These are phyloP conservation scores for Pneumocystis canis DNA, from an alignment of 1,139 yeast genomes.

Conservation along the genomic window DNA sequence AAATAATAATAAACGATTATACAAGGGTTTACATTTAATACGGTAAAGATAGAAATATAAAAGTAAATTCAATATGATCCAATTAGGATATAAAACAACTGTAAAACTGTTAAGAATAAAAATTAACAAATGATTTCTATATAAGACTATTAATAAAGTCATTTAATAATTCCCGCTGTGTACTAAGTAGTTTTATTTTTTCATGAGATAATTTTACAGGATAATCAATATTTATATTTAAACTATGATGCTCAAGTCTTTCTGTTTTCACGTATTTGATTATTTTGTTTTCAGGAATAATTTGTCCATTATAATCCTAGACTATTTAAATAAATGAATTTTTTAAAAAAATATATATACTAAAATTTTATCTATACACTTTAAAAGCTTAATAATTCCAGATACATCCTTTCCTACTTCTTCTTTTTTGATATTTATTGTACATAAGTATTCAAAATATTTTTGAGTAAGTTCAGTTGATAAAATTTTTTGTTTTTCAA, in stretches of 20 bases:
- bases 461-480: neutral
- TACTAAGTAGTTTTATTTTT: neutral
- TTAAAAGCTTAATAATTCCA: neutral
- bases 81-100: neutral
- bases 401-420: neutral
- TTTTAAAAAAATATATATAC: neutral
- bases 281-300: neutral
- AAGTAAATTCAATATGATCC: neutral
- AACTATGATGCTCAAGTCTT: neutral
- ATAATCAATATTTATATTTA: neutral
- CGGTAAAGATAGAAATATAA: neutral
- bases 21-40: neutral
- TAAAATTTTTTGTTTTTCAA: neutral
- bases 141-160: neutral
- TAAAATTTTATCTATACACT: neutral
- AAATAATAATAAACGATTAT: neutral
- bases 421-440: neutral
- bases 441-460: neutral
- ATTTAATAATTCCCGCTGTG: neutral
- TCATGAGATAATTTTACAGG: neutral
- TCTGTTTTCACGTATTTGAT: neutral
- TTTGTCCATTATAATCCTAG: neutral
- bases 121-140: neutral
- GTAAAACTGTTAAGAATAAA: neutral
- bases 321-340: neutral